Evolutionary conservation across 768 basidiomycete genomes (phyloP).

Genomic region (Gloeostereum incarnatum): DNA sequence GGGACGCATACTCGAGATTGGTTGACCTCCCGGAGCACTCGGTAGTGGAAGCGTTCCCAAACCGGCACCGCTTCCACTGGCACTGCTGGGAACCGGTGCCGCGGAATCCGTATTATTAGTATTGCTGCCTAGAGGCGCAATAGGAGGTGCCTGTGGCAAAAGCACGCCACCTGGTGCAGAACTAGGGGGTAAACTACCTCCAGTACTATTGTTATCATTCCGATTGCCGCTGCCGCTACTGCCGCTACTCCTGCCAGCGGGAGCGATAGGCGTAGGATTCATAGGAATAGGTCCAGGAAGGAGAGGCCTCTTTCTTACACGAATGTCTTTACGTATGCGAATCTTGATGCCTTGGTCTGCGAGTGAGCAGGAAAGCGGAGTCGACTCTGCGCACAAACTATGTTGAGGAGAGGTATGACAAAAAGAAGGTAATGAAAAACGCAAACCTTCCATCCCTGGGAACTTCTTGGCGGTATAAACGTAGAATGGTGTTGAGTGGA

Average conservation of each 20-base stretch:
- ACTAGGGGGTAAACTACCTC: too few relatives aligned
- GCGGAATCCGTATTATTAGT: slow-evolving; percentile 14
- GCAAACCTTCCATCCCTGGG: slow-evolving; percentile 88
- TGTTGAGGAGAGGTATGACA: slow-evolving; percentile 5
- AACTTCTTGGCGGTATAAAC: slow-evolving; percentile 97
- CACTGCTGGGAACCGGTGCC: slow-evolving; percentile 13
- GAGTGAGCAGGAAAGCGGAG: slow-evolving; percentile 78
- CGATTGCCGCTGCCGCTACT: too few relatives aligned
- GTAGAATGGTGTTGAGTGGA: slow-evolving; percentile 83
- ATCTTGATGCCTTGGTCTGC: slow-evolving; percentile 98
- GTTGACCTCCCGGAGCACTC: slow-evolving; percentile 9
- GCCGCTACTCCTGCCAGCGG: too few relatives aligned
- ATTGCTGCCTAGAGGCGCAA: slow-evolving; percentile 6
- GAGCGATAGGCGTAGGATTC: slow-evolving; percentile 19
- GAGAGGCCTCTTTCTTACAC: slow-evolving; percentile 65
- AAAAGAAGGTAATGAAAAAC: slow-evolving; percentile 3
- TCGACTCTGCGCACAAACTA: slow-evolving; percentile 54
- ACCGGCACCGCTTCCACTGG: slow-evolving; percentile 8
- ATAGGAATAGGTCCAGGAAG: slow-evolving; percentile 14
- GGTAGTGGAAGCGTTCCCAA: slow-evolving; percentile 11
- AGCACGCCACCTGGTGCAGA: slow-evolving; percentile 21
- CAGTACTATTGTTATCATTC: too few relatives aligned
- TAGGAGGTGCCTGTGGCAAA: slow-evolving; percentile 25
- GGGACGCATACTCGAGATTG: too few relatives aligned
- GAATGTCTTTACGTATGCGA: slow-evolving; percentile 85